Evolutionary conservation across 768 basidiomycete genomes (phyloP).

Genomic region (Suillus variegatus): DNA sequence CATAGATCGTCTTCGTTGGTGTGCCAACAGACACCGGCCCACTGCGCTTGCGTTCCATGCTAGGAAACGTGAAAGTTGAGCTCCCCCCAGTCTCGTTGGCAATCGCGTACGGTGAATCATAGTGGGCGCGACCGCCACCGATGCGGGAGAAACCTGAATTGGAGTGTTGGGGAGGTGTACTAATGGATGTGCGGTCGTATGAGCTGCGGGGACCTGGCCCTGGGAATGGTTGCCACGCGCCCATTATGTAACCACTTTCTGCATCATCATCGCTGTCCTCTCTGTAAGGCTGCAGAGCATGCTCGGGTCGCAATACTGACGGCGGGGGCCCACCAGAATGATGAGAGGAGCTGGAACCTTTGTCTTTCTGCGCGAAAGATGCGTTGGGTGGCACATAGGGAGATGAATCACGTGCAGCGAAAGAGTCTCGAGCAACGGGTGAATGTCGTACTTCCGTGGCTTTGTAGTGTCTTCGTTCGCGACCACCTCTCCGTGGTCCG

Average conservation of each 20-base stretch:
- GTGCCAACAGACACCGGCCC: slow-evolving; percentile 20
- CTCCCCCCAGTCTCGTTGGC: slow-evolving; percentile 37
- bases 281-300: slow-evolving; percentile 71
- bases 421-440: slow-evolving; percentile 22
- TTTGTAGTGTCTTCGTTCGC: slow-evolving; percentile 25
- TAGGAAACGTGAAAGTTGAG: slow-evolving; percentile 69
- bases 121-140: slow-evolving; percentile 85
- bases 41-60: slow-evolving; percentile 47
- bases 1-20: slow-evolving; percentile 27
- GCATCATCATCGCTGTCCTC: slow-evolving; percentile 79
- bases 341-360: slow-evolving; percentile 35
- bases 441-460: slow-evolving; percentile 22
- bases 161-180: slow-evolving; percentile 29
- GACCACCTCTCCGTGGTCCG: slow-evolving; percentile 46
- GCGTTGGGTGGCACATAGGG: slow-evolving; percentile 50
- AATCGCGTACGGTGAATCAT: slow-evolving; percentile 84
- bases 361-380: slow-evolving; percentile 29
- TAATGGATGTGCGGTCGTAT: slow-evolving; percentile 27
- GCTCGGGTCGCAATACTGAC: slow-evolving; percentile 77
- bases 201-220: slow-evolving; percentile 32
- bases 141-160: slow-evolving; percentile 81
- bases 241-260: slow-evolving; percentile 82
- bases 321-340: slow-evolving; percentile 58
- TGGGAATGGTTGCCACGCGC: slow-evolving; percentile 85
- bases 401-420: slow-evolving; percentile 40